Percentiles rank a stretch among this genome's conserved stretches.
Conservation (phyloP, 2,329 filamentous ascomycete genomes). For the Aspergillus tamarii region DNA sequence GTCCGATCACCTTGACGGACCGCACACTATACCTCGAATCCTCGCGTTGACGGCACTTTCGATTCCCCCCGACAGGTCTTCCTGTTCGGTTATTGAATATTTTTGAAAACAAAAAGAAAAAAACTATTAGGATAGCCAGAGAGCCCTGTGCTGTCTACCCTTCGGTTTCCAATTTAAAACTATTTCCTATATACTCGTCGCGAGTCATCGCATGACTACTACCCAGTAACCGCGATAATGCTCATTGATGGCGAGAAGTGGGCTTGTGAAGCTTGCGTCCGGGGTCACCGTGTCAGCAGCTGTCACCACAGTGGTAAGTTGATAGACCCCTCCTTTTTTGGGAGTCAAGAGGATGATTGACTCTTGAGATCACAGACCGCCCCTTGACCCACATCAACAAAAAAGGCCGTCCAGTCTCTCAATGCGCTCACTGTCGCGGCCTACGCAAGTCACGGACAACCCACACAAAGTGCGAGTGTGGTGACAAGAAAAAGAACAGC, state of each 20-base stretch:
- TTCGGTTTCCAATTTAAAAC: slow-evolving; percentile 14
- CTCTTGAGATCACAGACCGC: slow-evolving; percentile 64
- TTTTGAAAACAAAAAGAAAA: slow-evolving; percentile 14
- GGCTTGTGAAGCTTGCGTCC: slow-evolving; percentile 96
- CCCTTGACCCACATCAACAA: slow-evolving; percentile 94
- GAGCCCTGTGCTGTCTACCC: slow-evolving; percentile 15
- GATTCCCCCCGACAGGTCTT: slow-evolving; percentile 26
- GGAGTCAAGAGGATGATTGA: background rate
- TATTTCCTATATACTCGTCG: slow-evolving; percentile 26
- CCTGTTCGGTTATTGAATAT: slow-evolving; percentile 25
- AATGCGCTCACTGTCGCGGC: slow-evolving; percentile 95
- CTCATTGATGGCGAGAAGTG: slow-evolving; percentile 95
- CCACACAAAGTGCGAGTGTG: slow-evolving; percentile 96
- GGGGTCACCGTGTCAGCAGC: slow-evolving; percentile 97
- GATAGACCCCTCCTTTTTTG: slow-evolving; percentile 2
- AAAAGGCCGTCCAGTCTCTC: slow-evolving; percentile 94
- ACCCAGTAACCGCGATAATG: slow-evolving; percentile 57
- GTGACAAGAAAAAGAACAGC: slow-evolving; percentile 77
- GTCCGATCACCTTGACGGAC: slow-evolving; percentile 31
- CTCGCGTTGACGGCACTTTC: slow-evolving; percentile 40
- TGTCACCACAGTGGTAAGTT: slow-evolving; percentile 91
- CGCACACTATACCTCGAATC: slow-evolving; percentile 25
- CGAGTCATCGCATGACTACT: slow-evolving; percentile 46
- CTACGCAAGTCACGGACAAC: slow-evolving; percentile 95
- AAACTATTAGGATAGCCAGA: slow-evolving; percentile 5